Base-by-base conservation (phyloP, 352 stramenopile species). In the Phytopythium kandeliae region DNA sequence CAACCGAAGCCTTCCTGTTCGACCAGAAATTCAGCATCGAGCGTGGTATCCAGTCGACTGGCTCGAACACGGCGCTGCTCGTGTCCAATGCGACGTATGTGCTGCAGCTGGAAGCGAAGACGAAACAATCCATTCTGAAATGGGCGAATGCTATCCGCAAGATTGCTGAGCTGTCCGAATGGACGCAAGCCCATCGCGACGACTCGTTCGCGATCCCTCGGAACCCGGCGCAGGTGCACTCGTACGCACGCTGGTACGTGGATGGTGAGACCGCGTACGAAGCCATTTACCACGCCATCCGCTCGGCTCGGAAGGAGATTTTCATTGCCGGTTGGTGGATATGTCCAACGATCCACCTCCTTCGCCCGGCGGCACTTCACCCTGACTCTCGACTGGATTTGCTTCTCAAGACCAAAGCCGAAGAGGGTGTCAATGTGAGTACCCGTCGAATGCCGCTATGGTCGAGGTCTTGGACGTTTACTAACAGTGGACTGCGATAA, bases 321-420 rank as follows among this genome's bases (percentile, higher is more conserved):
- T 96, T 95, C 51, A 94, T 97, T 44, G 82, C 85, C 11, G 88
- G 82, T 4, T 97, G 89, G 89, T 96, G 89, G 82, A 81, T 96
- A 19, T 89, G 79, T 45, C 85, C 86, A 6, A 88, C 69, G 7
- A 87, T 95, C n/a, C 74, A 91, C 55, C 59, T 97, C 31, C 53
- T 81, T 17, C 86, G 89, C 15, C 80, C 80, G 8, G 71, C 77
- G 0, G 62, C 71, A 21, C 37, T 74, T 15, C 77, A 78, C 45
- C 78, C 79, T 2, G 61, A 89, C 8, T 86, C 79, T 22, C 67
- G 81, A 42, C 53, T 95, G 10, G 84, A 95, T 56, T 41, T 73
- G 38, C 51, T 79, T 16, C 58, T 95, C 0, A 44, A 83, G 47
- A 78, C 85, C 49, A 89, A 90, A 42, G 84, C 84, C 0, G 64